These are phyloP conservation scores for Neonectria punicea DNA, from an alignment of 2,329 filamentous ascomycete genomes.

Conservation along the genomic window DNA sequence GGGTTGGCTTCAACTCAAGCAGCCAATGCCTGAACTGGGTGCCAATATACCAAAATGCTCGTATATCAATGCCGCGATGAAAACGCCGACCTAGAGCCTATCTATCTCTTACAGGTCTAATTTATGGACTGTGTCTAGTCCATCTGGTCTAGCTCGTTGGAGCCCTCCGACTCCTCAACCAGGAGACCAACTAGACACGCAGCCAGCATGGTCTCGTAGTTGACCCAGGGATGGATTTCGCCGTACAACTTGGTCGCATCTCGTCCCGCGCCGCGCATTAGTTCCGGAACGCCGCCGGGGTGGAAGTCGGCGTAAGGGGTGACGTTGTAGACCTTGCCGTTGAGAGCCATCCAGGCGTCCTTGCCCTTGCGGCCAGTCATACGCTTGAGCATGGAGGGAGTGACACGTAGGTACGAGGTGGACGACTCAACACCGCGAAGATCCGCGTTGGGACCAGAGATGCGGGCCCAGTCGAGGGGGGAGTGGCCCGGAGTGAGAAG, in stretches of 20 bases:
- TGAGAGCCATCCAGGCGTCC: slow-evolving; percentile 90
- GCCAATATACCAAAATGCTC: background rate
- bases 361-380: slow-evolving; percentile 86
- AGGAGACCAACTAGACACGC: slow-evolving; percentile 71
- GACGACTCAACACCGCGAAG: slow-evolving; percentile 70
- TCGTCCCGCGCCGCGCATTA: slow-evolving; percentile 70
- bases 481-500: slow-evolving; percentile 90
- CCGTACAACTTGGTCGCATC: slow-evolving; percentile 73
- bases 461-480: slow-evolving; percentile 93
- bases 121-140: slow-evolving; percentile 54
- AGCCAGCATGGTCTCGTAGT: slow-evolving; percentile 75
- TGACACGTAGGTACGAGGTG: slow-evolving; percentile 75
- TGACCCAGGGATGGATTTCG: slow-evolving; percentile 77
- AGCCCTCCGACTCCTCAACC: slow-evolving; percentile 64
- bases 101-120: slow-evolving; percentile 2
- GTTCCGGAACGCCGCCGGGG: slow-evolving; percentile 83
- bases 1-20: background rate
- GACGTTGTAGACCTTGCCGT: slow-evolving; percentile 94
- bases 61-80: background rate
- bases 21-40: background rate
- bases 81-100: slow-evolving; percentile 16
- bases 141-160: slow-evolving; percentile 67
- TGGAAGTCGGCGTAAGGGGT: slow-evolving; percentile 91
- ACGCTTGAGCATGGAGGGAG: slow-evolving; percentile 80
- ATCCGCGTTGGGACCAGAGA: slow-evolving; percentile 72